Evolutionary conservation across 768 basidiomycete genomes (phyloP), one percentile per base, ranked within the genome.

Genomic region (Suillus sp.): DNA sequence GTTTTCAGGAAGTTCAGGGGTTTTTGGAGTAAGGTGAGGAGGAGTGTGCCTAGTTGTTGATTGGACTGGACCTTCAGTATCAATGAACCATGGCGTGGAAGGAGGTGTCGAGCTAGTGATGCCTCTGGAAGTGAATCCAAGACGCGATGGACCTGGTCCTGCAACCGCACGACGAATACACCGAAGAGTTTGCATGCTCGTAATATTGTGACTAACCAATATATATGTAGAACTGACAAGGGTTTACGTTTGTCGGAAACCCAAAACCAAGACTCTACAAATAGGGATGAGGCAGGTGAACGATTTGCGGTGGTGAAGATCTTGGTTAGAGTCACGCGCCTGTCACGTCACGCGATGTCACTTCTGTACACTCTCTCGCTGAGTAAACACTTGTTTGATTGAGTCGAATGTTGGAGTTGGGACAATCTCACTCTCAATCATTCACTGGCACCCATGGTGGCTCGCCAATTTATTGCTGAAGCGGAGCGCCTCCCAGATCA

Each of bases 1-100:
- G 65, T 83, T 78, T 3, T 77, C 67, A 5, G 91, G 90, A 20
- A 62, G 70, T n/a, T 60, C 67, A 47, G 64, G 78, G 1, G 75
- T 77, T 38, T 63, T 59, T 25, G 72, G 62, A 63, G 60, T n/a
- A 62, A 69, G 66, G 72, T 72, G 66, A 53, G 72, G 65, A 62
- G 78, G 72, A 22, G 65, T 58, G 20, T 68, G 62, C 43, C 72
- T 63, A 1, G 40, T 22, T 30, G 53, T 25, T 59, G 22, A 68
- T 51, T 22, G 50, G 56, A 10, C 47, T 14, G 22, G 56, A 9
- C 77, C 74, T 4, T 78, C 75, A 11, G 77, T 73, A 71, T 90
- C 86, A 2, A 93, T 77, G 68, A 93, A 93, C 91, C 91, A 91
- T 32, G 90, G 87, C 0, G 77, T 72, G 1, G 66, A 30, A 16